Conservation (phyloP, 2,329 filamentous ascomycete species). For the Ophiostoma ulmi region DNA sequence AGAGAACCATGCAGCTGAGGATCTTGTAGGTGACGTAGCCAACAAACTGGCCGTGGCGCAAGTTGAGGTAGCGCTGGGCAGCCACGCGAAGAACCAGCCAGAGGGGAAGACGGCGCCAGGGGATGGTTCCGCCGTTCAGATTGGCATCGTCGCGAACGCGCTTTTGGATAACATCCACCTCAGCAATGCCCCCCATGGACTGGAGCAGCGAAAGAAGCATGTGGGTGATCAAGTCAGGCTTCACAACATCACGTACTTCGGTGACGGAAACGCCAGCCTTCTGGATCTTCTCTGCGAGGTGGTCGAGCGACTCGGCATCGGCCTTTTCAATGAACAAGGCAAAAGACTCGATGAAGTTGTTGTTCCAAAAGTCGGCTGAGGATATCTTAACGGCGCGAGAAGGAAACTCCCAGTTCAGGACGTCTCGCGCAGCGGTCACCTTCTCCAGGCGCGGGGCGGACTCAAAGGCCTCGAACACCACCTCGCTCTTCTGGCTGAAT, state of each 20-base stretch:
- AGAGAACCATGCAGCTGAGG: slow-evolving; percentile 47
- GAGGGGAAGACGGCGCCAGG: slow-evolving; percentile 58
- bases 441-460: slow-evolving; percentile 46
- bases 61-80: slow-evolving; percentile 47
- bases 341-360: slow-evolving; percentile 44
- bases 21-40: slow-evolving; percentile 54
- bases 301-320: slow-evolving; percentile 41
- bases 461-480: slow-evolving; percentile 55
- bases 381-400: slow-evolving; percentile 48
- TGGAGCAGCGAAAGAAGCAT: slow-evolving; percentile 58
- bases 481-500: slow-evolving; percentile 13
- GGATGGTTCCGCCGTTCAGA: slow-evolving; percentile 42
- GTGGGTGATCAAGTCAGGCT: slow-evolving; percentile 54
- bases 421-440: slow-evolving; percentile 47
- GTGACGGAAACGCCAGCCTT: slow-evolving; percentile 48
- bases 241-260: slow-evolving; percentile 54
- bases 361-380: slow-evolving; percentile 29
- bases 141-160: slow-evolving; percentile 59
- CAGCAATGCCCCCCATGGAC: slow-evolving; percentile 42
- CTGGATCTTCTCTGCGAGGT: slow-evolving; percentile 42
- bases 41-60: slow-evolving; percentile 36
- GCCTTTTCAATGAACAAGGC: slow-evolving; percentile 53
- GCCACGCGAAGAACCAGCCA: slow-evolving; percentile 60
- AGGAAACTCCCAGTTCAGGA: slow-evolving; percentile 57
- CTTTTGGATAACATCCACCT: slow-evolving; percentile 46